Conservation (phyloP, 106 monocot genomes). For the Allium fistulosum region DNA sequence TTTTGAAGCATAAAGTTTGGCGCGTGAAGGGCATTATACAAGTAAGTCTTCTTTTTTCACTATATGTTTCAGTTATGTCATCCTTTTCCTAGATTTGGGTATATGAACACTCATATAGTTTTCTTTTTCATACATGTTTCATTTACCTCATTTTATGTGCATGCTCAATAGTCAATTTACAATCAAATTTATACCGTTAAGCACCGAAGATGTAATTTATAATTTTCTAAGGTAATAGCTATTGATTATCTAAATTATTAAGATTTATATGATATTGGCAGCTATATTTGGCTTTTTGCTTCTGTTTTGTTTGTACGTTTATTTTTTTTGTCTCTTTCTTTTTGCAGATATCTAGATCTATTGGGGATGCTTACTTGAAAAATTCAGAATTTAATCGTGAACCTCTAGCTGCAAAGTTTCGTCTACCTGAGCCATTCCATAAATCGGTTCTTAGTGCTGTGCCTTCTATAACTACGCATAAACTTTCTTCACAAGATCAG, state of each 20-base stretch:
- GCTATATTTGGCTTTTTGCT: too few species aligned
- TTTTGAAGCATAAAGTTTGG: constrained; percentile 23
- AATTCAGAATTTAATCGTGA: constrained; percentile 60
- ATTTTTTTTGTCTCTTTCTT: not conserved
- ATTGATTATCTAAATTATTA: too few species aligned
- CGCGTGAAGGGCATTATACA: constrained; percentile 22
- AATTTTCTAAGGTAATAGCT: too few species aligned
- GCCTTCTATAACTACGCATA: constrained; percentile 45
- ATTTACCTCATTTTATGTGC: too few species aligned
- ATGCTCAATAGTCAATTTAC: too few species aligned
- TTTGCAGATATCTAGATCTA: constrained; percentile 63
- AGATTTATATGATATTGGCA: too few species aligned
- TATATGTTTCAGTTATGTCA: not conserved
- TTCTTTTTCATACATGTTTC: too few species aligned
- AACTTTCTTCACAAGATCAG: constrained; percentile 51
- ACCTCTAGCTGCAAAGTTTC: constrained; percentile 50
- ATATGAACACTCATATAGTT: not conserved
- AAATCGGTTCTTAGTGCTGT: constrained; percentile 62
- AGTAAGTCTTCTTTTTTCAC: not conserved
- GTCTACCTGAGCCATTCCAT: constrained; percentile 29
- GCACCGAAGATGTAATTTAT: too few species aligned
- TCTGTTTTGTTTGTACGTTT: too few species aligned
- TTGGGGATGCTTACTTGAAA: constrained; percentile 75
- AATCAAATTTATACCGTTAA: too few species aligned
- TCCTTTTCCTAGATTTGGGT: not conserved